Evolutionary conservation across 805 yeast species (phyloP).

Genomic region (Starmerella vitae): DNA sequence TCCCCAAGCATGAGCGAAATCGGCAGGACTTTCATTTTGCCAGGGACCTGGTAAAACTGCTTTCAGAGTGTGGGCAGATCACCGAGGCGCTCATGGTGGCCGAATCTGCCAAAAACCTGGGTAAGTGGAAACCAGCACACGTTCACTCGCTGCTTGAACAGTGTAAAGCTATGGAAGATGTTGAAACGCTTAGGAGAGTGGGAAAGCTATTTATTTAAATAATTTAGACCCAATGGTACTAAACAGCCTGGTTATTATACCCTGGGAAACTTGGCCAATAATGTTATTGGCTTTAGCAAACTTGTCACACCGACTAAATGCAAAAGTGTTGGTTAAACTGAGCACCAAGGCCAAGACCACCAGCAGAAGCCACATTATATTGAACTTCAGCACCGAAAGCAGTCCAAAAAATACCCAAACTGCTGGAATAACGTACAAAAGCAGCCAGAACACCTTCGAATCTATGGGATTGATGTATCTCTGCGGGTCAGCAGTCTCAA

Average conservation of each 20-base stretch:
- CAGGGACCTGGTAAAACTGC: conserved; percentile 46
- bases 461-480: conserved; percentile 76
- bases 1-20: conserved; percentile 31
- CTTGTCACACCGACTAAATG: conserved; percentile 84
- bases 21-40: conserved; percentile 58
- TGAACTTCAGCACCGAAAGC: conserved; percentile 63
- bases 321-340: conserved; percentile 71
- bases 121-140: conserved; percentile 50
- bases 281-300: conserved; percentile 71
- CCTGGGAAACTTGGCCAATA: conserved; percentile 28
- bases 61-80: conserved; percentile 41
- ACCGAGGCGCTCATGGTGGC: conserved; percentile 62
- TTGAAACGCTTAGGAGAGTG: conserved; percentile 12
- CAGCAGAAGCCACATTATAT: conserved; percentile 42
- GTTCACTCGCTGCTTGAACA: conserved; percentile 32
- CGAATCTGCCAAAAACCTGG: conserved; percentile 50
- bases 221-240: conserved; percentile 12
- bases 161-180: conserved; percentile 36
- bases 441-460: conserved; percentile 74
- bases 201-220: conserved; percentile 8
- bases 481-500: conserved; percentile 62
- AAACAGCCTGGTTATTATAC: conserved; percentile 15
- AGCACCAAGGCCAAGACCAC: conserved; percentile 50
- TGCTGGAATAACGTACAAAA: conserved; percentile 61
- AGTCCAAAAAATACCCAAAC: conserved; percentile 65